Percentiles rank a stretch among this genome's conserved stretches.
phyloP scores from a whole-genome alignment of 495 filamentous ascomycete species.

The Ramalina peruviana region DNA sequence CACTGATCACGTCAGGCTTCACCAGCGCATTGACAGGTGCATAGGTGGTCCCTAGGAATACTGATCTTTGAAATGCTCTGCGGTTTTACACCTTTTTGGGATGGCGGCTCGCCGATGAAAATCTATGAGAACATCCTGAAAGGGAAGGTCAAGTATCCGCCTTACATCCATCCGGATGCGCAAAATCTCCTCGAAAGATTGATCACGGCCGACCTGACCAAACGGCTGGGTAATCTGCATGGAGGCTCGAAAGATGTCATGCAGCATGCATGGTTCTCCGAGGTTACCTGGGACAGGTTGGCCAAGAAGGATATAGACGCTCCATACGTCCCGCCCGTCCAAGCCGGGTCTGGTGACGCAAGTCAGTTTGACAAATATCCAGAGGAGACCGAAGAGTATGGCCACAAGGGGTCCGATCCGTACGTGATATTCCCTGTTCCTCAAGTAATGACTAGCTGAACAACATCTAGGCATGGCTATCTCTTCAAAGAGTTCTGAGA shows the following conservation, averaged over 20 bases:
- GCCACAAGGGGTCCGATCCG: slow-evolving; percentile 61
- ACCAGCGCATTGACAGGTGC: slow-evolving; percentile 7
- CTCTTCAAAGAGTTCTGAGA: slow-evolving; percentile 54
- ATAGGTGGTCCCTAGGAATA: slow-evolving; percentile 95
- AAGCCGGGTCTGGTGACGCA: slow-evolving; percentile 82
- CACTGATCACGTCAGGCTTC: background rate
- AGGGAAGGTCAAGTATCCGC: slow-evolving; percentile 86
- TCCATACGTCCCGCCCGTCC: slow-evolving; percentile 92
- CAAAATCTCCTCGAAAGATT: slow-evolving; percentile 82
- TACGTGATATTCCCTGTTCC: slow-evolving; percentile 36
- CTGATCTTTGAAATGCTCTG: slow-evolving; percentile 99
- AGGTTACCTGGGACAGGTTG: slow-evolving; percentile 94
- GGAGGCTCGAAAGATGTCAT: slow-evolving; percentile 90
- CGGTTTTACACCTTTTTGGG: slow-evolving; percentile 97
- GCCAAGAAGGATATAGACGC: slow-evolving; percentile 94
- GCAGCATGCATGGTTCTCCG: slow-evolving; percentile 87
- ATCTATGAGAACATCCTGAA: slow-evolving; percentile 98
- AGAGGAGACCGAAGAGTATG: slow-evolving; percentile 89
- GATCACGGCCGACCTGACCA: slow-evolving; percentile 90
- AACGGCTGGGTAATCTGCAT: slow-evolving; percentile 85
- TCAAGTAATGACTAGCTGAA: slow-evolving; percentile 7
- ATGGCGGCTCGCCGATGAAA: slow-evolving; percentile 91
- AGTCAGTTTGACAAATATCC: slow-evolving; percentile 98
- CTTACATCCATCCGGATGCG: slow-evolving; percentile 87
- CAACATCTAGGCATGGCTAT: slow-evolving; percentile 43